Conservation (phyloP, 106 monocot genomes). For the Vanilla planifolia region DNA sequence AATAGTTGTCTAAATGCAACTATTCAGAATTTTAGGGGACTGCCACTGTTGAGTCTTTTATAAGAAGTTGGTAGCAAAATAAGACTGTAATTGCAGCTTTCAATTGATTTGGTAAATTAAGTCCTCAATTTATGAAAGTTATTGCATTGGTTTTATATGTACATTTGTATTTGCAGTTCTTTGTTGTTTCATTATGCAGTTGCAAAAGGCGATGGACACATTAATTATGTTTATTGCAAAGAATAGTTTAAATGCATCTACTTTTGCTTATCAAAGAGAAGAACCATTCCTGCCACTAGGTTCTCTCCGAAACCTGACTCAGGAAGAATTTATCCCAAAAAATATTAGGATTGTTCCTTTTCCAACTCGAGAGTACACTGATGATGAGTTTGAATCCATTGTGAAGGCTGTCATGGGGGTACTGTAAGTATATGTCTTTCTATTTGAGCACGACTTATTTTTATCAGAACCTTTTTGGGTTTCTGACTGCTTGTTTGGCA, state of each 20-base stretch:
- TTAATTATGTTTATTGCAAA: constrained; percentile 61
- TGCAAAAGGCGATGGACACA: constrained; percentile 75
- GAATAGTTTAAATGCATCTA: constrained; percentile 16
- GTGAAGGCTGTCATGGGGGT: constrained; percentile 85
- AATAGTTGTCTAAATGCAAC: no score
- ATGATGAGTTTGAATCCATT: constrained; percentile 88
- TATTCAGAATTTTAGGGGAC: no score
- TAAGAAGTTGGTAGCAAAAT: no score
- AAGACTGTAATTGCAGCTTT: no score
- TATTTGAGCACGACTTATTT: not conserved
- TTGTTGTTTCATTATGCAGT: constrained; percentile 35
- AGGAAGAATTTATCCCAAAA: constrained; percentile 46
- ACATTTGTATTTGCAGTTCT: not conserved
- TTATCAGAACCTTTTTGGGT: not conserved
- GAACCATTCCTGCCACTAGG: not conserved
- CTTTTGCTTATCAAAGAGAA: constrained; percentile 6
- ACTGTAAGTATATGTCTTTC: constrained; percentile 46
- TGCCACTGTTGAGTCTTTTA: no score
- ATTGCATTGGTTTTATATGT: not conserved
- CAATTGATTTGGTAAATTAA: no score
- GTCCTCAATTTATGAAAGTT: no score
- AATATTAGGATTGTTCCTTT: constrained; percentile 80
- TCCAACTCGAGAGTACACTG: constrained; percentile 87
- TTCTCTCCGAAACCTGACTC: constrained; percentile 13
- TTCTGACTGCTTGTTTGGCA: not conserved